phyloP scores from a whole-genome alignment of 108 stramenopile genomes.

The Chaetoceros tenuissimus region DNA sequence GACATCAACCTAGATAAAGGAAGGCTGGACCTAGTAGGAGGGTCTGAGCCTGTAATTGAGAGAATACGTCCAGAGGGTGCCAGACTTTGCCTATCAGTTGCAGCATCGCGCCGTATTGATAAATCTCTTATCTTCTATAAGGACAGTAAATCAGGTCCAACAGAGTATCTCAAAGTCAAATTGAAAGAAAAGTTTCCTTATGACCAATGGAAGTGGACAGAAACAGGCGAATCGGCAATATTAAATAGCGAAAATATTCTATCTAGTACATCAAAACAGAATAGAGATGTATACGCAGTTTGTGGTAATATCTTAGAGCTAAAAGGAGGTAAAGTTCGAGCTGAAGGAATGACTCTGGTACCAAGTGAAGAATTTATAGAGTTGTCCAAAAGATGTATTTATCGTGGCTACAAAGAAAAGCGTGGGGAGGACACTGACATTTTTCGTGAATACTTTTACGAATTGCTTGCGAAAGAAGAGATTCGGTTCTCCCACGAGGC shows the following conservation, averaged over 20 bases:
- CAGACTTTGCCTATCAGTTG: too few relatives aligned
- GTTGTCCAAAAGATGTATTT: slow-evolving; percentile 1
- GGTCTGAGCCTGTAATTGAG: too few relatives aligned
- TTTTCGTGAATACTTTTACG: neutral
- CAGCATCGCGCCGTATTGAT: too few relatives aligned
- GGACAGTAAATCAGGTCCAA: too few relatives aligned
- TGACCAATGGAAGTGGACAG: neutral
- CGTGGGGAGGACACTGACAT: neutral
- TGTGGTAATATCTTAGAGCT: slow-evolving; percentile 57
- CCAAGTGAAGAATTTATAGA: slow-evolving; percentile 22
- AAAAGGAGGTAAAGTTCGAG: slow-evolving; percentile 38
- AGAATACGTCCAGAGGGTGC: too few relatives aligned
- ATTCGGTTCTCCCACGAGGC: slow-evolving; percentile 51
- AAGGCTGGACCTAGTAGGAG: too few relatives aligned
- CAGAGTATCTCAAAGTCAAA: too few relatives aligned
- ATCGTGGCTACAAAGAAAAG: too few relatives aligned
- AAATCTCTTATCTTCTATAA: too few relatives aligned
- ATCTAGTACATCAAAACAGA: neutral
- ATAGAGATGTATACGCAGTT: slow-evolving; percentile 28
- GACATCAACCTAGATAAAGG: too few relatives aligned
- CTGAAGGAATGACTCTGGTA: slow-evolving; percentile 49
- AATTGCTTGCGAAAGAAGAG: slow-evolving; percentile 31
- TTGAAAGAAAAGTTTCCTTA: too few relatives aligned
- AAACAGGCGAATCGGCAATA: neutral
- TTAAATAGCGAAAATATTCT: neutral